A percentile compares a stretch with the other conserved stretches of the same genome.
Conservation (phyloP, 441 rosid genomes). For the Populus hybrid region DNA sequence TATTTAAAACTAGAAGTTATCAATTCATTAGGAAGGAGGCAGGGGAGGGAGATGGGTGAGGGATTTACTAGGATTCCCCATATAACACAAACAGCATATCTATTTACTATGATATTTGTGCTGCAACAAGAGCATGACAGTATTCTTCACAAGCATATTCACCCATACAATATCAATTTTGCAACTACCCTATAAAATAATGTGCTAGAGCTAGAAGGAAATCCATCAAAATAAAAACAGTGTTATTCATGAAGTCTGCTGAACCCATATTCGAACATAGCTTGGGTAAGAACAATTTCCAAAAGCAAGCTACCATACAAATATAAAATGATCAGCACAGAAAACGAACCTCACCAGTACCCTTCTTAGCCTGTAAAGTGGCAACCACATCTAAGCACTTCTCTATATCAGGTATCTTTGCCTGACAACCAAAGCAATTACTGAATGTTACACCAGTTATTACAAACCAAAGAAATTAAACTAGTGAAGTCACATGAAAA, state of each 20-base stretch:
- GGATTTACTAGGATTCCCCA: background rate
- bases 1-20: background rate
- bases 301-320: background rate
- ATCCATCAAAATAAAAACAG: background rate
- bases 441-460: conserved; percentile 7
- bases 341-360: conserved; percentile 77
- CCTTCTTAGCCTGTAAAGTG: conserved; percentile 82
- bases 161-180: background rate
- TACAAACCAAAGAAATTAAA: background rate
- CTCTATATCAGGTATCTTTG: conserved; percentile 88
- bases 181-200: background rate
- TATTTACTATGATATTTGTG: background rate
- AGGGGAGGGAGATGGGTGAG: background rate
- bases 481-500: background rate
- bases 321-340: conserved; percentile 12
- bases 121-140: background rate
- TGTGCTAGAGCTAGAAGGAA: background rate
- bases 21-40: background rate
- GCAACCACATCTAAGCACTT: conserved; percentile 86
- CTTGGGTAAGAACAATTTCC: background rate
- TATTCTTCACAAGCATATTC: background rate
- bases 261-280: background rate
- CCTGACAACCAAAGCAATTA: conserved; percentile 40
- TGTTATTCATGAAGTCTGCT: background rate
- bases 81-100: background rate